Evolutionary conservation across 1,284 basidiomycete genomes (phyloP), one percentile per base, ranked within the genome.

Genomic region (Ustilago vetiveriae): DNA sequence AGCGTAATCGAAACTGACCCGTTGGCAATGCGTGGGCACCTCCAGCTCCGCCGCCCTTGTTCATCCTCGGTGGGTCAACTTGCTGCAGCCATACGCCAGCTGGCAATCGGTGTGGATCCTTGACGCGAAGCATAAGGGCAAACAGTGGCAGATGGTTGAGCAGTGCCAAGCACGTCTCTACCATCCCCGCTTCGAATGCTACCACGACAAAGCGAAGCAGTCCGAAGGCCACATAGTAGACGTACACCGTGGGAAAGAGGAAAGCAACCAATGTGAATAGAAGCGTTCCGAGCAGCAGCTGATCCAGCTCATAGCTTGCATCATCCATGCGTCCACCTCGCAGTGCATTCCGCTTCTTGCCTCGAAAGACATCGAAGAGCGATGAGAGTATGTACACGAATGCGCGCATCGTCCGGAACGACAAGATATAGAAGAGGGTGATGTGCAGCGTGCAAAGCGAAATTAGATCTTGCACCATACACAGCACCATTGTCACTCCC

Each of bases 81-180:
- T 54, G 37, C 26, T 65, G 49, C 30, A 70, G 33, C 51, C 53
- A 62, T 5, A 70, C 42, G 2, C 67, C 67, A 1, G 52, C 53
- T 10, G 94, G 92, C 16, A 96, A 78, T 32, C 94, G 85, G 72
- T 86, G 86, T 3, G 92, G 89, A 80, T 95, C 92, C 82, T 97
- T 96, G 26, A 89, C 68, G n/a, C 91, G 85, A 22, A 97, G 82
- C 86, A 95, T 88, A 23, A 96, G 82, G 0, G 90, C 90, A 82
- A 97, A 98, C 9, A 97, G 84, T 2, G 94, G 94, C 74, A 96
- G 93, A 58, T 92, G 89, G 69, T 96, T 94, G 84, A 97, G 86
- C 19, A 92, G 85, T 5, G 88, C 85, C 13, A 51, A 14, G 26
- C 46, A 46, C 10, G 70, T 63, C 47, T 66, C 51, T 2, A 67